A percentile compares a stretch with the other conserved stretches of the same genome.
Conservation (phyloP, 345 rosid genomes). For the Eucalyptus virginea region DNA sequence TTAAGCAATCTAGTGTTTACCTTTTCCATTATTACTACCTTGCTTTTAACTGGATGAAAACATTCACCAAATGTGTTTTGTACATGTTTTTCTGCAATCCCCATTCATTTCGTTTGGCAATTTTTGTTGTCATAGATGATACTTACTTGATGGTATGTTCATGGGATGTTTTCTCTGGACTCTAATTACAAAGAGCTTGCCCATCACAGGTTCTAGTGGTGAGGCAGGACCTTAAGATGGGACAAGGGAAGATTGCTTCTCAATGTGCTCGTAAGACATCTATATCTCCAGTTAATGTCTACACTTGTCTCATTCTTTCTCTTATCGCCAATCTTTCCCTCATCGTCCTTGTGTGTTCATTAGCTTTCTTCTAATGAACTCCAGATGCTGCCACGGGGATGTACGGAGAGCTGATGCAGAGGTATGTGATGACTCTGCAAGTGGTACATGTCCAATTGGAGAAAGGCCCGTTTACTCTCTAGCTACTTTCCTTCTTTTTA, state of each 20-base stretch:
- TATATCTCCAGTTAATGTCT: neutral
- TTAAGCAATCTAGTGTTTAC: neutral
- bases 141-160: neutral
- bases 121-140: neutral
- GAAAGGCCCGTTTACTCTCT: neutral
- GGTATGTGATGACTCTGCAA: slow-evolving; percentile 16
- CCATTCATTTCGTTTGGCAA: neutral
- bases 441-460: neutral
- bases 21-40: too few relatives aligned
- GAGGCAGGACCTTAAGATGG: slow-evolving; percentile 93
- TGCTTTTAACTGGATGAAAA: neutral
- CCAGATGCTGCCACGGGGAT: slow-evolving; percentile 92
- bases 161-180: neutral
- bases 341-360: neutral
- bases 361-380: neutral
- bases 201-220: slow-evolving; percentile 72
- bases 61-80: neutral
- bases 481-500: neutral
- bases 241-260: slow-evolving; percentile 70
- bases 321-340: neutral
- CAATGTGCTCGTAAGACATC: slow-evolving; percentile 81
- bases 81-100: neutral
- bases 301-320: neutral
- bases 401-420: slow-evolving; percentile 70
- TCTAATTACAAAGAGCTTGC: neutral